Percentiles rank a stretch among this genome's conserved stretches.
Conservation (phyloP, 345 rosid species). For the Rhizophora mangle region DNA sequence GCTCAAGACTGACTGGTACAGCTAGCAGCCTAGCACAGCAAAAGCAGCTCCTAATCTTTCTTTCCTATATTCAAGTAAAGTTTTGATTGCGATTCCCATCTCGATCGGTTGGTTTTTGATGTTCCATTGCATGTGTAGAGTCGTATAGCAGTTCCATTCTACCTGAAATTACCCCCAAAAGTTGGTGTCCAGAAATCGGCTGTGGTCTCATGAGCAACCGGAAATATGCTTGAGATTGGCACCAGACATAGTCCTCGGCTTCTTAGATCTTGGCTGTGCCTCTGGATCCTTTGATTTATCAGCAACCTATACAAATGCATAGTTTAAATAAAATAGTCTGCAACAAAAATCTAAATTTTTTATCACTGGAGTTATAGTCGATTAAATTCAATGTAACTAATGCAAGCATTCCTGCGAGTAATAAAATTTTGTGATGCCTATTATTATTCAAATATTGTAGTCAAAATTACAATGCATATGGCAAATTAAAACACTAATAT, state of each 20-base stretch:
- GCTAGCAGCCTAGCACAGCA: slow-evolving; percentile 42
- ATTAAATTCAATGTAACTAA: too few relatives aligned
- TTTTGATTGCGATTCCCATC: background rate
- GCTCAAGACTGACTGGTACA: slow-evolving; percentile 28
- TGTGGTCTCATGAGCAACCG: slow-evolving; percentile 28
- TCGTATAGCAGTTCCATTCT: background rate
- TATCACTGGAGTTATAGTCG: background rate
- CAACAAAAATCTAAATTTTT: background rate
- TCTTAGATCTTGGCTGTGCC: slow-evolving; percentile 20
- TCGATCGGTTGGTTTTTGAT: slow-evolving; percentile 1
- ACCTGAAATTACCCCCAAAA: slow-evolving; percentile 30
- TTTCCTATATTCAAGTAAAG: slow-evolving; percentile 21
- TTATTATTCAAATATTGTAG: too few relatives aligned
- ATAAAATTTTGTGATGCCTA: too few relatives aligned
- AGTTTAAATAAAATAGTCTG: background rate
- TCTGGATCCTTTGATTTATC: slow-evolving; percentile 11
- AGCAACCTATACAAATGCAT: background rate
- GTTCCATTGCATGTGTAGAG: background rate
- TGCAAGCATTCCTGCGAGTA: too few relatives aligned
- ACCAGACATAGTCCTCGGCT: slow-evolving; percentile 33
- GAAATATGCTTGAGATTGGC: slow-evolving; percentile 31
- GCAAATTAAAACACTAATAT: too few relatives aligned
- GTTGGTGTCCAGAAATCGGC: slow-evolving; percentile 36
- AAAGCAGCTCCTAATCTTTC: slow-evolving; percentile 28
- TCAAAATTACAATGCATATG: too few relatives aligned